phyloP scores from a whole-genome alignment of 2,329 filamentous ascomycete species.

The Pezicula rhizophila region DNA sequence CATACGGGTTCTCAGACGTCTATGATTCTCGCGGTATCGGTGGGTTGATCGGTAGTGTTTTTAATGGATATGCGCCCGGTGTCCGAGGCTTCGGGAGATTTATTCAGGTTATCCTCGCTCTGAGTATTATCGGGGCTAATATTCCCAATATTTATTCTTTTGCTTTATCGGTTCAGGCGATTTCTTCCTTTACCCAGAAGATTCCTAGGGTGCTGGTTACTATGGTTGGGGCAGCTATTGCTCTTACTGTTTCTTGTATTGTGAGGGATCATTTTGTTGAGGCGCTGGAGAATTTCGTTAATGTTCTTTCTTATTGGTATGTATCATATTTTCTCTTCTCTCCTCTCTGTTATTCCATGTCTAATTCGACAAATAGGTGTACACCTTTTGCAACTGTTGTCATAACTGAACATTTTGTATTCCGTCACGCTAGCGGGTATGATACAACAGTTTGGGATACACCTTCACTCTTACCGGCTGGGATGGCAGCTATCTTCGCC shows the following conservation, averaged over 20 bases:
- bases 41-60: conserved; percentile 58
- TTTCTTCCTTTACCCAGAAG: conserved; percentile 48
- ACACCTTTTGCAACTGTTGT: conserved; percentile 62
- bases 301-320: conserved; percentile 55
- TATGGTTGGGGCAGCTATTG: conserved; percentile 49
- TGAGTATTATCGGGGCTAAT: conserved; percentile 62
- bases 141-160: conserved; percentile 65
- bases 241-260: conserved; percentile 60
- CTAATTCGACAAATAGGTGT: conserved; percentile 32
- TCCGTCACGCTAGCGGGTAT: conserved; percentile 54
- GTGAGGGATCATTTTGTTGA: conserved; percentile 57
- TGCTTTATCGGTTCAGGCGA: conserved; percentile 56
- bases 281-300: conserved; percentile 64
- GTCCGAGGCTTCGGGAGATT: conserved; percentile 64
- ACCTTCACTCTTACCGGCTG: conserved; percentile 48
- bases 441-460: conserved; percentile 47
- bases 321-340: too few relatives aligned
- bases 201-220: conserved; percentile 63
- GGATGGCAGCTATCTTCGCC: conserved; percentile 53
- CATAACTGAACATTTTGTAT: conserved; percentile 61
- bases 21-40: conserved; percentile 52
- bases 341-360: too few relatives aligned
- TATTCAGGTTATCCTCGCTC: conserved; percentile 57
- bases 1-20: conserved; percentile 47
- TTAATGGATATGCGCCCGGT: conserved; percentile 41